phyloP scores from a whole-genome alignment of 2,329 filamentous ascomycete genomes.

The Xylariales sp. region DNA sequence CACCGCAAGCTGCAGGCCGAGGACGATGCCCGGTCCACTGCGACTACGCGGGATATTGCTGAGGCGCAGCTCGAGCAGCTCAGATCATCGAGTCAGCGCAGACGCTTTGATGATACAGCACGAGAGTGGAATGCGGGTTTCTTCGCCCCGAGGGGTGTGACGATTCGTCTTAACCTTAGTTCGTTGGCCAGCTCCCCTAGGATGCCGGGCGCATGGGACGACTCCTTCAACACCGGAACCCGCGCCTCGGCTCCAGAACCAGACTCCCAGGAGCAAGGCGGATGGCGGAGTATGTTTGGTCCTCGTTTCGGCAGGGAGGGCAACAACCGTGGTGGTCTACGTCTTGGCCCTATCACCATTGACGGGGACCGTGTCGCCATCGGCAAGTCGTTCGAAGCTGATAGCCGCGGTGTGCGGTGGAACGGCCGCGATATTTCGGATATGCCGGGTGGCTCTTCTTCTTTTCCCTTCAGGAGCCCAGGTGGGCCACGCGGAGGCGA shows the following conservation, averaged over 20 bases:
- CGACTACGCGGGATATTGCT: conserved; percentile 26
- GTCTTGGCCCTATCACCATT: conserved; percentile 35
- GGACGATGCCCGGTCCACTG: conserved; percentile 21
- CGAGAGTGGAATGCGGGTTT: conserved; percentile 55
- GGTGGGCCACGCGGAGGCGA: conserved; percentile 15
- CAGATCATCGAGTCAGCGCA: conserved; percentile 20
- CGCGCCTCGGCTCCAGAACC: not conserved
- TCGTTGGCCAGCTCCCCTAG: not conserved
- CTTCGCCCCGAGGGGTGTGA: conserved; percentile 46
- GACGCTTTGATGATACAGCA: conserved; percentile 36
- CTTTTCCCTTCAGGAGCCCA: too few species aligned
- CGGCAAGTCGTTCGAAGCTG: conserved; percentile 38
- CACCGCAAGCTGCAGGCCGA: conserved; percentile 46
- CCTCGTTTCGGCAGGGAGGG: conserved; percentile 13
- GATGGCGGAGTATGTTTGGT: conserved; percentile 5
- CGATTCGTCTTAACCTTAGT: conserved; percentile 29
- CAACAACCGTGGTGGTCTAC: conserved; percentile 24
- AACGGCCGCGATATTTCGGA: conserved; percentile 38
- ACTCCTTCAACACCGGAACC: not conserved
- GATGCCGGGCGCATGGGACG: conserved; percentile 30
- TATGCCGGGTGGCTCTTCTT: not conserved
- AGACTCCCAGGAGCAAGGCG: conserved; percentile 4
- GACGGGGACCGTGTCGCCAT: conserved; percentile 39
- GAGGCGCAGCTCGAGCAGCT: conserved; percentile 38
- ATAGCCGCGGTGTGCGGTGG: conserved; percentile 41